Percentiles rank a stretch among this genome's conserved stretches.
Evolutionary conservation across 2,329 filamentous ascomycete genomes (phyloP).

Genomic region (Cladosporium sp.): DNA sequence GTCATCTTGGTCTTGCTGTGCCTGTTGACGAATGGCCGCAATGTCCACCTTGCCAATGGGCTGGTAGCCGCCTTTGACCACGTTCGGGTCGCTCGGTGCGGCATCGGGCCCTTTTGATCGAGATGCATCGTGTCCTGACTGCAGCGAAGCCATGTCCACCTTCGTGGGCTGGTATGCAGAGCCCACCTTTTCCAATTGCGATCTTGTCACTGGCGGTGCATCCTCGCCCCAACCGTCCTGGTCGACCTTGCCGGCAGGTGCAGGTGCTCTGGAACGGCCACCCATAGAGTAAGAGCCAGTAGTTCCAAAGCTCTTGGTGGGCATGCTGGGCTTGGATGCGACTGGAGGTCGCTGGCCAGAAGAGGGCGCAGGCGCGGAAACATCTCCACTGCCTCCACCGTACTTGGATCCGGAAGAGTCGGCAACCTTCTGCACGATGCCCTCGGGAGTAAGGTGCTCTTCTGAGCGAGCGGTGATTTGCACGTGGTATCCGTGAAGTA

Average conservation of each 20-base stretch:
- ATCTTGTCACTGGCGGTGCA: conserved; percentile 83
- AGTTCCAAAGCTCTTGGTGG: conserved; percentile 57
- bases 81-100: conserved; percentile 51
- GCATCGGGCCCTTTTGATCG: conserved; percentile 48
- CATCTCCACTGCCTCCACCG: conserved; percentile 59
- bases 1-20: conserved; percentile 67
- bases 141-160: conserved; percentile 85
- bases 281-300: conserved; percentile 58
- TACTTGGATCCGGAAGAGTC: conserved; percentile 96
- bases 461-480: conserved; percentile 95
- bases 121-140: conserved; percentile 65
- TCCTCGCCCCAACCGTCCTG: conserved; percentile 92
- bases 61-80: conserved; percentile 84
- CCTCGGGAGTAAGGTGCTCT: conserved; percentile 77
- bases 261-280: conserved; percentile 49
- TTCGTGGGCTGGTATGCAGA: conserved; percentile 93
- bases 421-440: conserved; percentile 86
- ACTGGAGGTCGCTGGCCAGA: conserved; percentile 63
- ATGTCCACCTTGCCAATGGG: conserved; percentile 98
- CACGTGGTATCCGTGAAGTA: conserved; percentile 94
- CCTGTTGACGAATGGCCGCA: conserved; percentile 73
- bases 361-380: conserved; percentile 36
- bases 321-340: conserved; percentile 88
- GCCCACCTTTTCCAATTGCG: conserved; percentile 84
- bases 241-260: conserved; percentile 57